Percentiles rank a stretch among this genome's conserved stretches.
Evolutionary conservation across 352 stramenopile species (phyloP).

Genomic region (Proteromonas lacertae): DNA sequence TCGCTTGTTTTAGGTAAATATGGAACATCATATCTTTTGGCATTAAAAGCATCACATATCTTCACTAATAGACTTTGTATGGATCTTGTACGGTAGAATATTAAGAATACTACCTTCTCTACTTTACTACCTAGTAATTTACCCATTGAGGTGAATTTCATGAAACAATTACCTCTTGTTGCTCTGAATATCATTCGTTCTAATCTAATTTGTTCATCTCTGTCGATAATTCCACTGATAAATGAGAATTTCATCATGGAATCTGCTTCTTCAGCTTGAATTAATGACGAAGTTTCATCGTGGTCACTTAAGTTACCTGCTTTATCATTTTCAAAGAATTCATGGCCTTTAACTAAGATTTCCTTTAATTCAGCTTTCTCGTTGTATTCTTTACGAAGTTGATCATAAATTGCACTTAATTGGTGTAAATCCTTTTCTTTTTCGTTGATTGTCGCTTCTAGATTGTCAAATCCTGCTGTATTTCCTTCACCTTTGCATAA

Average conservation of each 20-base stretch:
- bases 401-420: too few relatives aligned
- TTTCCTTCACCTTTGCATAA: too few relatives aligned
- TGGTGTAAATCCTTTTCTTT: too few relatives aligned
- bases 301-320: too few relatives aligned
- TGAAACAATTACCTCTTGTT: constrained; percentile 89
- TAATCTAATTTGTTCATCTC: constrained; percentile 68
- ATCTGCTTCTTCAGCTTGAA: constrained; percentile 9
- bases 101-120: constrained; percentile 44
- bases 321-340: too few relatives aligned
- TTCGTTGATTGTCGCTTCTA: too few relatives aligned
- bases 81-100: constrained; percentile 80
- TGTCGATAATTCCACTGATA: constrained; percentile 55
- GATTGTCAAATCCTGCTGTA: too few relatives aligned
- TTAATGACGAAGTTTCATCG: background rate
- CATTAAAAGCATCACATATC: constrained; percentile 87
- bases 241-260: constrained; percentile 6
- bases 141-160: constrained; percentile 75
- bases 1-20: constrained; percentile 18
- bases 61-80: constrained; percentile 90
- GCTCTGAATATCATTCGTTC: constrained; percentile 91
- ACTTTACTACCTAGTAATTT: constrained; percentile 17
- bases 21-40: constrained; percentile 60
- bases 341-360: too few relatives aligned
- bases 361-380: too few relatives aligned
- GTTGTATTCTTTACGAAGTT: too few relatives aligned